Conservation (phyloP, 495 filamentous ascomycete genomes). For the Podospora conica region DNA sequence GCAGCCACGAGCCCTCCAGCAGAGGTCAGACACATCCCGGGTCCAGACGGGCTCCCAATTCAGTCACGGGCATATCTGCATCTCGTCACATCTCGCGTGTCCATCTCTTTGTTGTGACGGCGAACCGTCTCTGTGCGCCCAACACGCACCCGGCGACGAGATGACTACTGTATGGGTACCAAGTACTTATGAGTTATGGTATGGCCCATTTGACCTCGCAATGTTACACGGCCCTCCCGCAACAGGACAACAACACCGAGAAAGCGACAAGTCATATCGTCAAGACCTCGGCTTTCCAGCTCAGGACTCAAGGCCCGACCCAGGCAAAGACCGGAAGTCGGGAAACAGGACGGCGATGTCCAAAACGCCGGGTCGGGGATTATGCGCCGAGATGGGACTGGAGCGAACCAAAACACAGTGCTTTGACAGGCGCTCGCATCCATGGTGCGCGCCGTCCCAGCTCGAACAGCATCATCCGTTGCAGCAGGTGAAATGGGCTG, state of each 20-base stretch:
- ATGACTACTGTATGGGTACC: too few species aligned
- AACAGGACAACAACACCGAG: background rate
- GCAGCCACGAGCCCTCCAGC: too few species aligned
- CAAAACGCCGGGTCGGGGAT: background rate
- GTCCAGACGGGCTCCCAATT: background rate
- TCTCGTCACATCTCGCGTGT: background rate
- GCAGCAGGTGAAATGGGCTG: background rate
- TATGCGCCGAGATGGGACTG: background rate
- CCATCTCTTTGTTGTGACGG: background rate
- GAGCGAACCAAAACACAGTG: too few species aligned
- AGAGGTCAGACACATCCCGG: background rate
- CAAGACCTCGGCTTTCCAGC: background rate
- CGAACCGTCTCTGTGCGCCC: background rate
- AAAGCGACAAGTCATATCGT: background rate
- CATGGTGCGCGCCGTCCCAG: background rate
- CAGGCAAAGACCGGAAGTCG: background rate
- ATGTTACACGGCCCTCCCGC: background rate
- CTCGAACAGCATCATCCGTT: background rate
- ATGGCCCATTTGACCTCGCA: background rate
- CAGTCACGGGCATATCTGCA: background rate
- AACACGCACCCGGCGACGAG: background rate
- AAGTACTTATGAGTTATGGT: too few species aligned
- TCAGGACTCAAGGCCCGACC: background rate
- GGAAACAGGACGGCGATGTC: background rate
- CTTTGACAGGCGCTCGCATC: background rate